Base-by-base conservation (phyloP, 768 basidiomycete species). In the Mycena haematopus region DNA sequence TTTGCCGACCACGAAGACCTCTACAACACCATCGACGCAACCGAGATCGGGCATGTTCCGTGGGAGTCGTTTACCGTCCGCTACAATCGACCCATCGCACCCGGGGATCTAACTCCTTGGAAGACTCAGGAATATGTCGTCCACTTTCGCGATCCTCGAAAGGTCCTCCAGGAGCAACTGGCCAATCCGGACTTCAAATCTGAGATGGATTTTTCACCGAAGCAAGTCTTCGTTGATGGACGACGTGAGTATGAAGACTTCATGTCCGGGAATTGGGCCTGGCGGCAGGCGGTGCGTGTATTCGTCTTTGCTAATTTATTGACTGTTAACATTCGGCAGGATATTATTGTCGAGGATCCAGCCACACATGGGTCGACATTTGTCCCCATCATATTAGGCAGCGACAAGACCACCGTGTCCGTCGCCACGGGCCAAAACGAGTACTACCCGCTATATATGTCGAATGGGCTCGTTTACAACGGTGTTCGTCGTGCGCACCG, bases 251-350 rank as follows among this genome's bases (percentile, higher is more conserved):
- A 55, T 29, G 33, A 53, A 42, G 66, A 68, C 27, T 69, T 73
- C 0, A 68, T 73, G 68, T 72, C 67, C n/a, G 70, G 63, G 4
- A 60, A 71, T 54, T 72, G 72, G 72, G 71, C 65, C 29, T 72
- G 69, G 69, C 47, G 56, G 8, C 55, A 69, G 60, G 71, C 71
- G n/a, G 71, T 72, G 55, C 13, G 69, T 67, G 11, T 44, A 4
- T 44, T 60, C 29, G 4, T 5, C 29, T 5, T 31, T 31, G 29
- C 29, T 31, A 5, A 5, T 31, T 9, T 4, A 9, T 31, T n/a
- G n/a, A n/a, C n/a, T n/a, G n/a, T 31, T 31, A 5, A 31, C 9
- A 31, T 31, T 31, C 9, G 29, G 29, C 29, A 31, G 29, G 29
- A 31, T 31, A 31, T 31, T 9, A 31, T 31, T 9, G 29, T 31